phyloP scores from a whole-genome alignment of 495 filamentous ascomycete genomes.

The Echria macrotheca region DNA sequence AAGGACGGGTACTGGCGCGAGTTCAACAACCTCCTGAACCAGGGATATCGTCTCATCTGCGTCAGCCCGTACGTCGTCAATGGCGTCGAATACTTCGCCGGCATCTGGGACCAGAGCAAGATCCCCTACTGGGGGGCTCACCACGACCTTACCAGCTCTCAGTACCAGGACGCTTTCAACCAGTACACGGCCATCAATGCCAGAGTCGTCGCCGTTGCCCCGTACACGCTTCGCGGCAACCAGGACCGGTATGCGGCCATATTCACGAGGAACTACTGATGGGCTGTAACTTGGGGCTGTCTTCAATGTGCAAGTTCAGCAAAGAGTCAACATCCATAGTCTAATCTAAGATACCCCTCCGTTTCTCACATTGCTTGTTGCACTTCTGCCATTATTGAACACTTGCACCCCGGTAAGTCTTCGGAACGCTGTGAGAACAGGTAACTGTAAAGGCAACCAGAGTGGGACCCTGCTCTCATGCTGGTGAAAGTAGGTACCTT shows the following conservation, averaged over 20 bases:
- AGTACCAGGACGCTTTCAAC: conserved; percentile 1
- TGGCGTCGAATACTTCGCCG: neutral
- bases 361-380: no score
- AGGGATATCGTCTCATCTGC: neutral
- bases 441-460: no score
- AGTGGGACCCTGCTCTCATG: no score
- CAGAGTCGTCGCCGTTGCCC: neutral
- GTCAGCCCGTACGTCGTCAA: neutral
- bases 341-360: no score
- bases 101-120: neutral
- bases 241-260: conserved; percentile 1
- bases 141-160: neutral
- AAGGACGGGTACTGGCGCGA: neutral
- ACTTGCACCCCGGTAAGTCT: no score
- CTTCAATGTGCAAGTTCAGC: no score
- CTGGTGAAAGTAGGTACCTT: no score
- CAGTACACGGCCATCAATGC: neutral
- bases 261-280: no score
- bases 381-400: no score
- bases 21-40: neutral
- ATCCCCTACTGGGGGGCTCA: neutral
- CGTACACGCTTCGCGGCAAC: neutral
- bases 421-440: no score
- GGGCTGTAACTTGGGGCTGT: no score
- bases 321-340: no score